Evolutionary conservation across 2,329 filamentous ascomycete species (phyloP).

Genomic region (Fonsecaea pugnacius): DNA sequence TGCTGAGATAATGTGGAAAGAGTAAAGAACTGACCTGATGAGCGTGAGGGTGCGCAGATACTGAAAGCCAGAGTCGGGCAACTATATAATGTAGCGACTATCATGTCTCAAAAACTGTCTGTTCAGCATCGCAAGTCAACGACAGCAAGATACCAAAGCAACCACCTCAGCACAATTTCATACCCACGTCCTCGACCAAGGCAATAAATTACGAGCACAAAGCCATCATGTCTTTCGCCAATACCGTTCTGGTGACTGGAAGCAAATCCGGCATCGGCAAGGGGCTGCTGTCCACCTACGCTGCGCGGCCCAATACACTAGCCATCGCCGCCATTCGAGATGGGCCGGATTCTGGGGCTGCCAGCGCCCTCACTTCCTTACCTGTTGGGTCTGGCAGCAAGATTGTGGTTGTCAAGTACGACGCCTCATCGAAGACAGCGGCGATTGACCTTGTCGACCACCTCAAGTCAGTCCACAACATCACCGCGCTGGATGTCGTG

Average conservation of each 20-base stretch:
- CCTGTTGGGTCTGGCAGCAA: slow-evolving; percentile 42
- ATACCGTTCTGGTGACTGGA: slow-evolving; percentile 28
- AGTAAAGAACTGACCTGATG: neutral
- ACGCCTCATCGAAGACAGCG: slow-evolving; percentile 43
- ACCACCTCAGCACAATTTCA: neutral
- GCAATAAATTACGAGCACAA: neutral
- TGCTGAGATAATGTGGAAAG: slow-evolving; percentile 9
- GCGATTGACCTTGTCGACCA: slow-evolving; percentile 41
- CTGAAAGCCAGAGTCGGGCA: neutral
- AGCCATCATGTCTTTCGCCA: slow-evolving; percentile 23
- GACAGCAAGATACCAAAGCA: neutral
- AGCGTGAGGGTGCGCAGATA: neutral
- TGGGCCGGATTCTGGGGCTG: slow-evolving; percentile 21
- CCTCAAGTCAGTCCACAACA: slow-evolving; percentile 40
- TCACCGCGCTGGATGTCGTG: slow-evolving; percentile 54
- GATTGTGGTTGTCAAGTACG: slow-evolving; percentile 50
- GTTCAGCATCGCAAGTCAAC: neutral
- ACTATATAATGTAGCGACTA: slow-evolving; percentile 4
- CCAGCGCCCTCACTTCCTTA: slow-evolving; percentile 42
- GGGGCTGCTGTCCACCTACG: slow-evolving; percentile 29
- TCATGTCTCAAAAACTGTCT: neutral
- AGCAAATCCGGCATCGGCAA: slow-evolving; percentile 31
- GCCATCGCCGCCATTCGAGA: slow-evolving; percentile 35
- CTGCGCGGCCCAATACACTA: slow-evolving; percentile 24
- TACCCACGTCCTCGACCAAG: neutral